Base-by-base conservation (phyloP, 2,329 filamentous ascomycete species). In the Pseudogymnoascus sp. region DNA sequence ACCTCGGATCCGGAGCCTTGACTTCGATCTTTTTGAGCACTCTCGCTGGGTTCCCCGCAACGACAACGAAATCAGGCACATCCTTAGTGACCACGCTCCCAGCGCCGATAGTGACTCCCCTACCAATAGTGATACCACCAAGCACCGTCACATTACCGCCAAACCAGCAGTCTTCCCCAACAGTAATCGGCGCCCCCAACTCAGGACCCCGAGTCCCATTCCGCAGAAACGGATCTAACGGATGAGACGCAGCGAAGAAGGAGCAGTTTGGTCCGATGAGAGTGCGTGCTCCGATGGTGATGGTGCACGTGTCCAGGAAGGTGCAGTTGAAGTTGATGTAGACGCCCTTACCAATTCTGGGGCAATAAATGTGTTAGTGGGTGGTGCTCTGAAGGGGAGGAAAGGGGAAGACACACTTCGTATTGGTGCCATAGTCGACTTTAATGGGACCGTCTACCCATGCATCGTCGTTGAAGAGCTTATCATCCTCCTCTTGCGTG, bases 141-240 rank as follows among this genome's bases (percentile, higher is more conserved):
- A 93, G 77, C 16, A 96, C 83, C 21, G 80, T 84, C 4, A 85
- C 86, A 71, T 87, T 88, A 0, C 89, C 89, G 1, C 87, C 90
- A 31, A 93, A 76, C 90, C 90, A 92, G 76, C 90, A 90, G 77
- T 96, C 92, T 68, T 92, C 87, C 0, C 88, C 90, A 62, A 96
- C 85, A 36, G 79, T 82, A 66, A 96, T 90, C 8, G 89, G 84
- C 69, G 84, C 85, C 0, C 91, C 92, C 7, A 78, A 71, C 74
- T 96, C 92, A 0, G 91, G 91, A 0, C 92, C 92, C 13, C 83
- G 80, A 0, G 83, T 87, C 0, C 92, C 91, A 71, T 93, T 88
- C 31, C 92, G 84, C 4, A 93, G 68, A 0, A 81, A 81, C 0
- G 90, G 90, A 69, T 96, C 90, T 0, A 92, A 76, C 1, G 92